A percentile compares a stretch with the other conserved stretches of the same genome.
phyloP scores from a whole-genome alignment of 73 alveolate genomes.

The Paramecium octaurelia region DNA sequence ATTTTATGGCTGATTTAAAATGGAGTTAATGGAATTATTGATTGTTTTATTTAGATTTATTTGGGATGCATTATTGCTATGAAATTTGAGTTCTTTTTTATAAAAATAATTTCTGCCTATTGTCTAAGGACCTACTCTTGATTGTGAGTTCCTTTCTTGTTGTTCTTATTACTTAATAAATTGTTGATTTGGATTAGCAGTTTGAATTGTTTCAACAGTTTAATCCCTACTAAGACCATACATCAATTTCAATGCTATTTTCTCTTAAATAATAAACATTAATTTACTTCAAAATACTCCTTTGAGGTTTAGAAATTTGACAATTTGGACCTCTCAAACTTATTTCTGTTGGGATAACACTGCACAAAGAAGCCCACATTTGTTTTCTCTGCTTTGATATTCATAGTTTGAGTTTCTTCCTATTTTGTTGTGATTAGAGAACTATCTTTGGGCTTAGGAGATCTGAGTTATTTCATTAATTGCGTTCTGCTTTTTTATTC shows the following conservation, averaged over 20 bases:
- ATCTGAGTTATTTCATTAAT: background rate
- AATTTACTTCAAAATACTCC: background rate
- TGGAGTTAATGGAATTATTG: background rate
- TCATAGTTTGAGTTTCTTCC: background rate
- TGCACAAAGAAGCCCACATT: background rate
- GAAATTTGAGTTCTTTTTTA: background rate
- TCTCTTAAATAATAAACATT: background rate
- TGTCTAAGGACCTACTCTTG: background rate
- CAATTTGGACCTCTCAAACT: background rate
- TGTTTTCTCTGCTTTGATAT: background rate
- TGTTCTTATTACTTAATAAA: background rate
- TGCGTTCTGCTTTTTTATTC: background rate
- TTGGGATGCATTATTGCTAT: background rate
- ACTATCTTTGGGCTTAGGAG: background rate
- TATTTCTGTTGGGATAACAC: background rate
- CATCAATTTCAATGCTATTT: background rate
- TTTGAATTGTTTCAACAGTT: background rate
- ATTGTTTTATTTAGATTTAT: background rate
- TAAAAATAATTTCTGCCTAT: background rate
- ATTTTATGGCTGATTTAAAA: background rate
- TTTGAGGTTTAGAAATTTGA: background rate
- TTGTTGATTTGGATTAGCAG: background rate
- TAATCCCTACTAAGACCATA: background rate
- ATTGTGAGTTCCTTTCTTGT: background rate
- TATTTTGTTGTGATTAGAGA: background rate